A percentile compares a stretch with the other conserved stretches of the same genome.
Conservation (phyloP, 108 stramenopile species). For the Craspedostauros australis region DNA sequence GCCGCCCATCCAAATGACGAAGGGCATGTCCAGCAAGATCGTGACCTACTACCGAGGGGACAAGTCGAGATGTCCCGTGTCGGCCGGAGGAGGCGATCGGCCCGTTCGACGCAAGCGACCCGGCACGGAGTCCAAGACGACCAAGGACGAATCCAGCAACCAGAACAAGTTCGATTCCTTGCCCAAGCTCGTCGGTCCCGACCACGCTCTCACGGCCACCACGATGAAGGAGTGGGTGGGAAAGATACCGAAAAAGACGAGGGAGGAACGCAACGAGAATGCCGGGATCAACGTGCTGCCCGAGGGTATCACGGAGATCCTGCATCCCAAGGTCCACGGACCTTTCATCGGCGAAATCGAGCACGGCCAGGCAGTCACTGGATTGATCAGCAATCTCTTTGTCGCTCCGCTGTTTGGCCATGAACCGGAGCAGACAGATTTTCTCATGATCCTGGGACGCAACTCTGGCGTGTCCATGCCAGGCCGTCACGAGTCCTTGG, state of each 20-base stretch:
- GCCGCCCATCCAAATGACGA: slow-evolving; percentile 74
- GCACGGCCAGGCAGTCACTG: slow-evolving; percentile 72
- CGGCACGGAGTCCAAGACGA: slow-evolving; percentile 37
- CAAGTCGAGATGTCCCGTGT: slow-evolving; percentile 71
- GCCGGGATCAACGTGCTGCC: slow-evolving; percentile 57
- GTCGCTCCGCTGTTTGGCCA: slow-evolving; percentile 83
- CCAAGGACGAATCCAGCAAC: neutral
- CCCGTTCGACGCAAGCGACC: slow-evolving; percentile 61
- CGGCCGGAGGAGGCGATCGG: slow-evolving; percentile 83
- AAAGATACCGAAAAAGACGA: slow-evolving; percentile 52
- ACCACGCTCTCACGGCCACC: slow-evolving; percentile 39
- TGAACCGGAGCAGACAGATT: slow-evolving; percentile 74
- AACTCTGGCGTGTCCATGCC: slow-evolving; percentile 30
- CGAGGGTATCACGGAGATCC: slow-evolving; percentile 82
- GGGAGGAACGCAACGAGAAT: slow-evolving; percentile 49
- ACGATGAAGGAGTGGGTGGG: slow-evolving; percentile 73
- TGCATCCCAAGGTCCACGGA: slow-evolving; percentile 76
- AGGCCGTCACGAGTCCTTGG: slow-evolving; percentile 35
- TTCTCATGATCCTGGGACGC: slow-evolving; percentile 76
- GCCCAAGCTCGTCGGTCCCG: slow-evolving; percentile 57
- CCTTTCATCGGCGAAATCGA: slow-evolving; percentile 86
- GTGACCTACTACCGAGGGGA: slow-evolving; percentile 89
- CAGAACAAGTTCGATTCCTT: slow-evolving; percentile 16
- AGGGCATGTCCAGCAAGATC: slow-evolving; percentile 80
- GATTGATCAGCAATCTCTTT: slow-evolving; percentile 76